Conservation (phyloP, 2,329 filamentous ascomycete genomes). For the Bipolaris cookei region DNA sequence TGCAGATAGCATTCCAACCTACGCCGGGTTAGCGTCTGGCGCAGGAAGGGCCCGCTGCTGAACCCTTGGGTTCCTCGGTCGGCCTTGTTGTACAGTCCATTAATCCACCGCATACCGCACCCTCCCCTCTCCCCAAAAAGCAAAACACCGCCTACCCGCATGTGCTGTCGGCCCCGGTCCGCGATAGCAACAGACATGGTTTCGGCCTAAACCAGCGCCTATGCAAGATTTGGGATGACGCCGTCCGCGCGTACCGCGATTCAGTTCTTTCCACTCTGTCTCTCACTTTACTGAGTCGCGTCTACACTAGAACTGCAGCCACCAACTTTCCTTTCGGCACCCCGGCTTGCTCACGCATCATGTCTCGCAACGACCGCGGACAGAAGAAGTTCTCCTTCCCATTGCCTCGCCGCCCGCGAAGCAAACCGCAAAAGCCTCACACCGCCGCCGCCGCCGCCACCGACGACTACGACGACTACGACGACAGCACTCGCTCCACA, state of each 20-base stretch:
- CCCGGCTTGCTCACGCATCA: constrained; percentile 26
- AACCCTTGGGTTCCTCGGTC: constrained; percentile 19
- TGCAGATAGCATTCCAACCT: constrained; percentile 15
- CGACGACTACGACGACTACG: constrained; percentile 1
- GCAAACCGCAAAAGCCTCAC: constrained; percentile 27
- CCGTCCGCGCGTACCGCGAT: constrained; percentile 27
- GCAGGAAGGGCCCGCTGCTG: constrained; percentile 24
- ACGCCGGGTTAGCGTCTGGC: constrained; percentile 22
- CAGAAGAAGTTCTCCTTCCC: constrained; percentile 49
- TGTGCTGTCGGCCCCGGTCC: constrained; percentile 16
- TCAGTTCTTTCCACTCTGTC: constrained; percentile 28
- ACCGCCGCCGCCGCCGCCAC: background rate
- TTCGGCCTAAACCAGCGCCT: constrained; percentile 15
- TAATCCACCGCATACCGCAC: constrained; percentile 20
- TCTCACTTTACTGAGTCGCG: constrained; percentile 36
- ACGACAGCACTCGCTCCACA: constrained; percentile 21
- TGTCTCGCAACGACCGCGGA: constrained; percentile 36
- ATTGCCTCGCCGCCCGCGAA: constrained; percentile 40
- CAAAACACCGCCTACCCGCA: constrained; percentile 12
- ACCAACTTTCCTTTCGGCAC: constrained; percentile 7
- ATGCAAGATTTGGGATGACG: constrained; percentile 16
- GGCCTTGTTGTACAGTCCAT: constrained; percentile 8
- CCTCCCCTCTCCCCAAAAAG: constrained; percentile 10
- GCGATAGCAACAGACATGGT: constrained; percentile 20
- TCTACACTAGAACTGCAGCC: constrained; percentile 26